These are phyloP conservation scores for Ceratocystis lukuohia DNA, from an alignment of 2,329 filamentous ascomycete genomes.

Conservation along the genomic window DNA sequence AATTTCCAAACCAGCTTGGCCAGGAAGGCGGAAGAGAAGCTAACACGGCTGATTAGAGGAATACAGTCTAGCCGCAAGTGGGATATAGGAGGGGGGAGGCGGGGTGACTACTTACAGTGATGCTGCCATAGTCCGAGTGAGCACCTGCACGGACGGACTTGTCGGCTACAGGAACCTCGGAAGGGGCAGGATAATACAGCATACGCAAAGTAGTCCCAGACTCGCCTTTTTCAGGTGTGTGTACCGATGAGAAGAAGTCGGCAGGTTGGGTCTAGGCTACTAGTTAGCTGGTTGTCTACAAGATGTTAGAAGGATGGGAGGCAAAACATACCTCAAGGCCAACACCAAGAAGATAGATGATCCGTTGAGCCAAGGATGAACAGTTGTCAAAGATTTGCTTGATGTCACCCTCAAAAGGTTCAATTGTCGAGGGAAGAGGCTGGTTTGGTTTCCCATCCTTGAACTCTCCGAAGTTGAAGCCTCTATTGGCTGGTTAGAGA, in stretches of 20 bases:
- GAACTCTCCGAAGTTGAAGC: constrained; percentile 85
- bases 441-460: constrained; percentile 55
- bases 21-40: constrained; percentile 71
- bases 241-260: constrained; percentile 42
- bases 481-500: constrained; percentile 37
- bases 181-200: constrained; percentile 55
- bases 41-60: constrained; percentile 3
- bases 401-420: constrained; percentile 46
- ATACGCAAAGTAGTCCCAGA: constrained; percentile 52
- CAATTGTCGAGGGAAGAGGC: constrained; percentile 55
- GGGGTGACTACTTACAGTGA: constrained; percentile 31
- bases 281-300: constrained; percentile 23
- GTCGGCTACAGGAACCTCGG: constrained; percentile 22
- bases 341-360: constrained; percentile 64
- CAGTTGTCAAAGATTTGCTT: constrained; percentile 56
- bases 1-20: constrained; percentile 79
- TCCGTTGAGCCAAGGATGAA: constrained; percentile 54
- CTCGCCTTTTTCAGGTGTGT: constrained; percentile 32
- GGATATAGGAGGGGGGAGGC: not conserved
- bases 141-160: constrained; percentile 66
- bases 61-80: not conserved
- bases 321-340: constrained; percentile 48
- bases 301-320: not conserved
- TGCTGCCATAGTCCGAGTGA: constrained; percentile 72
- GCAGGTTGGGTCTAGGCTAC: constrained; percentile 28